Percentiles rank a stretch among this genome's conserved stretches.
Conservation (phyloP, 75 land plant species). For the Picea sitchensis region DNA sequence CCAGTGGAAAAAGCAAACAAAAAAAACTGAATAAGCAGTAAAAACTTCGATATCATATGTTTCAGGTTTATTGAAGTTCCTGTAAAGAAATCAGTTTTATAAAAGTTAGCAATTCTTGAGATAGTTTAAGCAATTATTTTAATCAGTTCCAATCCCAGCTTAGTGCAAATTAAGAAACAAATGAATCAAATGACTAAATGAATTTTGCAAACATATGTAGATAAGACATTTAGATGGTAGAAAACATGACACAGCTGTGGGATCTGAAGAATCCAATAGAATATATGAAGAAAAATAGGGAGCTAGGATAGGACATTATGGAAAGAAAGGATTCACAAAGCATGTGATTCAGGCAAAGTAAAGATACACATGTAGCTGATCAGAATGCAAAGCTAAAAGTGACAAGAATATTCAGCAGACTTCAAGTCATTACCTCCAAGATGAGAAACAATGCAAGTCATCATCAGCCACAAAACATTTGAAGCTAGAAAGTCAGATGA, state of each 20-base stretch:
- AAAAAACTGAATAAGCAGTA: no score
- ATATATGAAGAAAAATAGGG: not conserved
- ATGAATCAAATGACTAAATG: no score
- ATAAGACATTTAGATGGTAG: not conserved
- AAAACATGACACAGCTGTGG: not conserved
- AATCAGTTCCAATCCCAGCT: no score
- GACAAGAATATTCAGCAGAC: not conserved
- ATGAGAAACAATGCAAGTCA: not conserved
- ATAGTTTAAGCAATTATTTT: no score
- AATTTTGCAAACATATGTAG: not conserved
- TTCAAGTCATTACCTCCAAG: not conserved
- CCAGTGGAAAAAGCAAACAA: no score
- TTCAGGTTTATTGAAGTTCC: no score
- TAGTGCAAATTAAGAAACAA: no score
- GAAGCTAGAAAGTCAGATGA: not conserved
- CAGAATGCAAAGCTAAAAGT: not conserved
- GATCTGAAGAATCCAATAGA: not conserved
- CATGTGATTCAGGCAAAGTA: not conserved
- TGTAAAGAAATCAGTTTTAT: no score
- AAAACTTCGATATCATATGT: no score
- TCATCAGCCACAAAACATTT: not conserved
- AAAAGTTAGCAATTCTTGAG: no score
- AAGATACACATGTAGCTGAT: not conserved
- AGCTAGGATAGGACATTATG: not conserved
- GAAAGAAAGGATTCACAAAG: not conserved